Conservation (phyloP, 208 protist species). For the Kentomonas sorsogonicus region DNA sequence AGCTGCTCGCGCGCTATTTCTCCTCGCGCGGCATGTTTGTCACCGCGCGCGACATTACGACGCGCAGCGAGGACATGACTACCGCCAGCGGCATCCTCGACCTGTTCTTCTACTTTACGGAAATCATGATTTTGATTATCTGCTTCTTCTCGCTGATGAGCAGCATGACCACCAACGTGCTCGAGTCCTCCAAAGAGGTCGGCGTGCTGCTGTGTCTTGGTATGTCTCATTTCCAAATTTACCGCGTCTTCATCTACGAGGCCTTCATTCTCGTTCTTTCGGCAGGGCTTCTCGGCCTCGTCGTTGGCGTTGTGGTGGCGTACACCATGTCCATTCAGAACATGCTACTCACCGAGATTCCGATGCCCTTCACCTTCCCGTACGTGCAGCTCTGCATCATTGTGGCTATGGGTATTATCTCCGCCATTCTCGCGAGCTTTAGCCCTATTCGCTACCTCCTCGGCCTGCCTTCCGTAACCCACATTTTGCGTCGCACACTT, state of each 20-base stretch:
- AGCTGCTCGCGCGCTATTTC: conserved; percentile 10
- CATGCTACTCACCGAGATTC: conserved; percentile 85
- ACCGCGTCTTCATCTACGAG: conserved; percentile 94
- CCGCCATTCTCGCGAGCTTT: conserved; percentile 46
- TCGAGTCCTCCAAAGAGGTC: conserved; percentile 94
- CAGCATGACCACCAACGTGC: conserved; percentile 90
- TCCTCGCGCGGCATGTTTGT: not conserved
- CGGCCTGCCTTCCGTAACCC: conserved; percentile 42
- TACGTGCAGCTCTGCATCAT: conserved; percentile 62
- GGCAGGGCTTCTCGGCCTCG: conserved; percentile 84
- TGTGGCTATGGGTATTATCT: conserved; percentile 35
- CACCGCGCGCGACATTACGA: conserved; percentile 14
- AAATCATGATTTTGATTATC: conserved; percentile 86
- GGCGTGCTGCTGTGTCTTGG: conserved; percentile 91
- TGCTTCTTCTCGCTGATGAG: conserved; percentile 94
- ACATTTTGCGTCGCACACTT: conserved; percentile 55
- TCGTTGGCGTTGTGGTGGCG: conserved; percentile 82
- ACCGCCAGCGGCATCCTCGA: conserved; percentile 66
- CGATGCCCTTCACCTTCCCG: conserved; percentile 90
- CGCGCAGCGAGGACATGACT: conserved; percentile 17
- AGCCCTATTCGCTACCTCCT: conserved; percentile 52
- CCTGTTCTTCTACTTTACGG: conserved; percentile 89
- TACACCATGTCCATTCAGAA: conserved; percentile 92
- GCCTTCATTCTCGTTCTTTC: conserved; percentile 92
- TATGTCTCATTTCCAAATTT: conserved; percentile 58